Conservation (phyloP, 768 basidiomycete genomes). For the Amanita pallidorosea region DNA sequence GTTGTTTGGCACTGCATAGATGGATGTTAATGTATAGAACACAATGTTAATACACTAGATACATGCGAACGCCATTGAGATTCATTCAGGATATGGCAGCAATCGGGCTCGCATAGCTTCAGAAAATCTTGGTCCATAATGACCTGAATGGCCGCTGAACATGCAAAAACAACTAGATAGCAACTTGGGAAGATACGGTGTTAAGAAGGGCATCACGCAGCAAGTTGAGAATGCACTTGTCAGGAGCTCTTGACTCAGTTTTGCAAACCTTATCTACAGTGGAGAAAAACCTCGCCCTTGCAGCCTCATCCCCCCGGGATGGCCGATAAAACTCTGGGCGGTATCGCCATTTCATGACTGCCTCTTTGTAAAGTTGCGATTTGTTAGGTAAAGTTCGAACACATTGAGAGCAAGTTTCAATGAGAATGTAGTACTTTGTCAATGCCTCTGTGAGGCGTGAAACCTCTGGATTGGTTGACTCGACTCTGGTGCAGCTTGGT, state of each 20-base stretch:
- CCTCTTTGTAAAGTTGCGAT: slow-evolving; percentile 1
- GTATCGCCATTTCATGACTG: background rate
- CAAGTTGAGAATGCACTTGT: background rate
- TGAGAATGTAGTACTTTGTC: background rate
- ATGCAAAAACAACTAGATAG: too few relatives aligned
- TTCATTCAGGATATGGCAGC: background rate
- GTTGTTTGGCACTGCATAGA: background rate
- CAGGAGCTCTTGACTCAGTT: background rate
- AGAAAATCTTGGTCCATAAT: too few relatives aligned
- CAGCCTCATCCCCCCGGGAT: background rate
- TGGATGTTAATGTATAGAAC: slow-evolving; percentile 1
- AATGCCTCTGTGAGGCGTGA: background rate
- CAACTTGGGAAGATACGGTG: too few relatives aligned
- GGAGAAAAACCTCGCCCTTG: background rate
- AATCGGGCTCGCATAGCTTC: background rate
- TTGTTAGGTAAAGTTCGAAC: background rate
- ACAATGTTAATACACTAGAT: background rate
- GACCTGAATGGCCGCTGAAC: too few relatives aligned
- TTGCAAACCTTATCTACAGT: background rate
- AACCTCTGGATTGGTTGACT: background rate
- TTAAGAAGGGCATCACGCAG: background rate
- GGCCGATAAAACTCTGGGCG: background rate
- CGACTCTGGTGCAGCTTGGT: background rate
- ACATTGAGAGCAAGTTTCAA: slow-evolving; percentile 1
- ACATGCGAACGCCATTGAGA: background rate